These are phyloP conservation scores for Lentinula raphanica DNA, from an alignment of 768 basidiomycete species.

Conservation along the genomic window DNA sequence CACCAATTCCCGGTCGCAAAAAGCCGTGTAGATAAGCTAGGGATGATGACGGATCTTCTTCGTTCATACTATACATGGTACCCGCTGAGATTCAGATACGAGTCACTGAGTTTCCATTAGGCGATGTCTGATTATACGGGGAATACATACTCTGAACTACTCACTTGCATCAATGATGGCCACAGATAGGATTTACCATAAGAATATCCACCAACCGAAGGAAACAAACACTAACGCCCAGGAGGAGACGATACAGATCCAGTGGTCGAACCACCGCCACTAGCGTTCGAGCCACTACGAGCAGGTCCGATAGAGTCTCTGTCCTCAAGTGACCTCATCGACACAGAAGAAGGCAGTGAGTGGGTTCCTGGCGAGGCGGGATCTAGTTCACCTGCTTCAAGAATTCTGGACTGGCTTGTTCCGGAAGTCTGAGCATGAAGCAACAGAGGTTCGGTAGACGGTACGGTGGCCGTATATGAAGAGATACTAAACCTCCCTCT, in stretches of 20 bases:
- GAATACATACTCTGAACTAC: not conserved
- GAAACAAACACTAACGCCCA: not conserved
- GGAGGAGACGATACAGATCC: not conserved
- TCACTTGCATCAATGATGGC: not conserved
- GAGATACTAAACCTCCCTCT: not conserved
- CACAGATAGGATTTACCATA: not conserved
- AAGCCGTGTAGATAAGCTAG: not conserved
- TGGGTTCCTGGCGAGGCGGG: not conserved
- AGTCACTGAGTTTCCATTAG: not conserved
- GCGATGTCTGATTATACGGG: not conserved
- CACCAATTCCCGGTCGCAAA: not conserved
- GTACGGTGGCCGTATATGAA: not conserved
- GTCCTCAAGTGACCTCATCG: not conserved
- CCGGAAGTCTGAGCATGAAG: not conserved
- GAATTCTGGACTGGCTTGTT: not conserved
- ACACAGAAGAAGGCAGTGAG: not conserved
- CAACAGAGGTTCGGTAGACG: not conserved
- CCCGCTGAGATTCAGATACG: too few relatives aligned
- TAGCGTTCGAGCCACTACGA: not conserved
- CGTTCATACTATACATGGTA: too few relatives aligned
- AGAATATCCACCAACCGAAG: not conserved
- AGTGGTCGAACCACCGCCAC: not conserved
- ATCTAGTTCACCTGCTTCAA: not conserved
- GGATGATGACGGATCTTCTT: not conserved
- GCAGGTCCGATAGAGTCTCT: not conserved